A percentile compares a stretch with the other conserved stretches of the same genome.
phyloP scores from a whole-genome alignment of 768 basidiomycete genomes.

The Mycena amicta region DNA sequence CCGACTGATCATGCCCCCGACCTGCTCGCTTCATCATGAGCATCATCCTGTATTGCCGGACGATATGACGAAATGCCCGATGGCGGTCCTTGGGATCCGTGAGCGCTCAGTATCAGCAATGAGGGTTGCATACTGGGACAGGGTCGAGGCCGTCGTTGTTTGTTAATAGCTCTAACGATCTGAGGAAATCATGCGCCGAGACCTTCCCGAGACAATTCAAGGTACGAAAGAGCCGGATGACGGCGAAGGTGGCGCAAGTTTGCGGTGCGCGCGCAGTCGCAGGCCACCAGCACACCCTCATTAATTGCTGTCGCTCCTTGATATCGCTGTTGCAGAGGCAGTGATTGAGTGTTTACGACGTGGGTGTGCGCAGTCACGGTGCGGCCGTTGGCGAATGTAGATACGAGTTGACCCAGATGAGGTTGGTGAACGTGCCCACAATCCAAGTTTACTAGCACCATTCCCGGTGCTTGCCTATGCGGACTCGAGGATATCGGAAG shows the following conservation, averaged over 20 bases:
- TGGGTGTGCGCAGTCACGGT: too few relatives aligned
- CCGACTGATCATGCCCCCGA: conserved; percentile 28
- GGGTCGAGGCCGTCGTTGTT: conserved; percentile 5
- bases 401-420: too few relatives aligned
- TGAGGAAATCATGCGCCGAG: conserved; percentile 18
- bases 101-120: not conserved
- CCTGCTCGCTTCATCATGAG: conserved; percentile 30
- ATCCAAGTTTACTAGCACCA: too few relatives aligned
- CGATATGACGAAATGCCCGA: conserved; percentile 4
- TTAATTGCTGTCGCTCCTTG: conserved; percentile 5
- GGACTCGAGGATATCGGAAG: conserved; percentile 38
- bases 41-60: conserved; percentile 26
- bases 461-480: conserved; percentile 44
- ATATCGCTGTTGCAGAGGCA: conserved; percentile 4
- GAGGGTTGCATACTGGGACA: not conserved
- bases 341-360: too few relatives aligned
- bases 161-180: conserved; percentile 6
- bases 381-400: too few relatives aligned
- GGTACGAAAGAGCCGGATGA: conserved; percentile 10
- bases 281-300: conserved; percentile 8
- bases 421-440: too few relatives aligned
- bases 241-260: conserved; percentile 6
- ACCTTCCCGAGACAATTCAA: conserved; percentile 16
- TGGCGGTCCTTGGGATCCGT: not conserved
- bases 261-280: conserved; percentile 3